A percentile compares a stretch with the other conserved stretches of the same genome.
Evolutionary conservation across 2,329 filamentous ascomycete genomes (phyloP).

Genomic region (Nannizzia gypsea): DNA sequence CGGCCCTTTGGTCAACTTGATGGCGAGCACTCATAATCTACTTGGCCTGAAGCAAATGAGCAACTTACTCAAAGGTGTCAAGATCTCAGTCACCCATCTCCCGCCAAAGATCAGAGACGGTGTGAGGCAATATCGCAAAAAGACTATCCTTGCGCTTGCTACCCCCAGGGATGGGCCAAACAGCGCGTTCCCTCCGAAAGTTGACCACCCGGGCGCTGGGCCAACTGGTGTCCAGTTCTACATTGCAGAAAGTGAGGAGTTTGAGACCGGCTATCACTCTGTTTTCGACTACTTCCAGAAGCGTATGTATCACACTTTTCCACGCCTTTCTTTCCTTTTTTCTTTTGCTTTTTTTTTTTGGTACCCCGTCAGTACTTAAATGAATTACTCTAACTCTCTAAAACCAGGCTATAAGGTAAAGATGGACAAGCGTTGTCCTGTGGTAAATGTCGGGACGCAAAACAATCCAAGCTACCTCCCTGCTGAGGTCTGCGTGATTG

Average conservation of each 20-base stretch:
- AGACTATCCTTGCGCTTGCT: slow-evolving; percentile 40
- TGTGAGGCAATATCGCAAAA: slow-evolving; percentile 27
- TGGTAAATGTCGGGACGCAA: slow-evolving; percentile 54
- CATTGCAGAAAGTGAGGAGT: slow-evolving; percentile 21
- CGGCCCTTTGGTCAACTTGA: slow-evolving; percentile 30
- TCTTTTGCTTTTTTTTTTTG: neutral
- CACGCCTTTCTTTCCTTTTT: neutral
- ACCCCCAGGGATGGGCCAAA: slow-evolving; percentile 26
- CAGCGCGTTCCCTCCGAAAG: slow-evolving; percentile 26
- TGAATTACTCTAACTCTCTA: slow-evolving; percentile 4
- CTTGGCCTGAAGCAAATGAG: slow-evolving; percentile 14
- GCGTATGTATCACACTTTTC: slow-evolving; percentile 26
- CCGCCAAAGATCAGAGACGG: slow-evolving; percentile 24
- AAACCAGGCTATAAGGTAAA: slow-evolving; percentile 28
- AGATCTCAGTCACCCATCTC: slow-evolving; percentile 33
- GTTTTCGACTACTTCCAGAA: slow-evolving; percentile 42
- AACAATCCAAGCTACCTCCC: slow-evolving; percentile 53
- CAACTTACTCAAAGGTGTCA: slow-evolving; percentile 31
- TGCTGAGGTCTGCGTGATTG: slow-evolving; percentile 52
- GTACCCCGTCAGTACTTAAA: neutral
- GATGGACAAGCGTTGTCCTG: slow-evolving; percentile 37
- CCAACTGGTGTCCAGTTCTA: slow-evolving; percentile 47
- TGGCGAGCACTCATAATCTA: slow-evolving; percentile 18
- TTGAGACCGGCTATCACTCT: slow-evolving; percentile 32
- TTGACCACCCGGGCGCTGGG: slow-evolving; percentile 33